Conservation (phyloP, 495 filamentous ascomycete species). For the Darksidea phi region DNA sequence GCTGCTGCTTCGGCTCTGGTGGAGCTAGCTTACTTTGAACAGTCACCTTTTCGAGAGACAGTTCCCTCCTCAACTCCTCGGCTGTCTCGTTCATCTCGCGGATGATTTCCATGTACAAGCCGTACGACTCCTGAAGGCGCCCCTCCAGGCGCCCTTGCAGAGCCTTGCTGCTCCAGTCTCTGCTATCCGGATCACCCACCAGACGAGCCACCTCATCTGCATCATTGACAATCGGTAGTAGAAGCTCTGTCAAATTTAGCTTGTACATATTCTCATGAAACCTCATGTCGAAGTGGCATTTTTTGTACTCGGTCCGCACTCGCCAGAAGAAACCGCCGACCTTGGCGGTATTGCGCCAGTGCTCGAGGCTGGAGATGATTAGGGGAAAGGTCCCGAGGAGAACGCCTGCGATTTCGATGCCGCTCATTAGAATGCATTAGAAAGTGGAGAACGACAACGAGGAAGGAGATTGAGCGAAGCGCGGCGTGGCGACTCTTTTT, state of each 20-base stretch:
- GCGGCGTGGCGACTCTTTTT: no score
- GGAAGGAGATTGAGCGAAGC: no score
- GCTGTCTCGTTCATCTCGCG: slow-evolving; percentile 25
- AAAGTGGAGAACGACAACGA: no score
- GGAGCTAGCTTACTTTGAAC: slow-evolving; percentile 20
- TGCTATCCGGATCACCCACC: slow-evolving; percentile 8
- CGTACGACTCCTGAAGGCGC: slow-evolving; percentile 28
- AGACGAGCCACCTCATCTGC: slow-evolving; percentile 7
- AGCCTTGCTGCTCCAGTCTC: slow-evolving; percentile 4
- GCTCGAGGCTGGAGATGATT: slow-evolving; percentile 38
- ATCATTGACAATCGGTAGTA: slow-evolving; percentile 15
- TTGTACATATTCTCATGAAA: slow-evolving; percentile 12
- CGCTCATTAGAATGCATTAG: slow-evolving; percentile 36
- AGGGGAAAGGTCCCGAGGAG: slow-evolving; percentile 41
- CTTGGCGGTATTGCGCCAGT: slow-evolving; percentile 38
- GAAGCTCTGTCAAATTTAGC: slow-evolving; percentile 18
- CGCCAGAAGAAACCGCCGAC: slow-evolving; percentile 35
- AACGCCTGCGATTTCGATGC: slow-evolving; percentile 43
- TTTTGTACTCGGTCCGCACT: slow-evolving; percentile 34
- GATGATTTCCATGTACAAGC: slow-evolving; percentile 18
- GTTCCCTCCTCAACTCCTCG: slow-evolving; percentile 16
- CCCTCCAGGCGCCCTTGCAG: slow-evolving; percentile 2
- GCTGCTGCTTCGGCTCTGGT: slow-evolving; percentile 1
- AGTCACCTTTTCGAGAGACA: slow-evolving; percentile 8
- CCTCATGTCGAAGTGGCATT: slow-evolving; percentile 26